These are phyloP conservation scores for Fragaria nilgerrensis DNA, from an alignment of 306 rosid genomes.

Conservation along the genomic window DNA sequence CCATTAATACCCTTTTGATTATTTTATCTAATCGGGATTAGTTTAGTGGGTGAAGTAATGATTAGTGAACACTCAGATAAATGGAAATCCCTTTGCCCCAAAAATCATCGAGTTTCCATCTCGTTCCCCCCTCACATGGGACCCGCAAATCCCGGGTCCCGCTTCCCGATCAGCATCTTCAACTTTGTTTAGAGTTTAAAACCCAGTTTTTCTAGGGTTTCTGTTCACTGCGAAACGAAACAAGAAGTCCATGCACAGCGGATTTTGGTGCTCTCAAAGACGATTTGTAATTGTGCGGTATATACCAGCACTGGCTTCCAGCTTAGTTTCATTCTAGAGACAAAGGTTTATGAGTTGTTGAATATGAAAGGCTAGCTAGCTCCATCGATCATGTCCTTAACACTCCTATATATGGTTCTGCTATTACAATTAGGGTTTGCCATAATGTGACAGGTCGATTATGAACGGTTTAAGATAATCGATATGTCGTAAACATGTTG, in stretches of 20 bases:
- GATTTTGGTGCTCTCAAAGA: not conserved
- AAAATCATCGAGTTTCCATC: slow-evolving; percentile 53
- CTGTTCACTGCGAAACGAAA: not conserved
- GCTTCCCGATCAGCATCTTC: slow-evolving; percentile 7
- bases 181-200: not conserved
- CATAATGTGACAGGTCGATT: not conserved
- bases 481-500: not conserved
- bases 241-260: not conserved
- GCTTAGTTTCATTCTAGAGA: not conserved
- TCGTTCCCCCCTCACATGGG: slow-evolving; percentile 53
- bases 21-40: slow-evolving; percentile 11
- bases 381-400: not conserved
- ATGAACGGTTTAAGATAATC: not conserved
- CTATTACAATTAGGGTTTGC: not conserved
- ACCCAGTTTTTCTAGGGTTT: not conserved
- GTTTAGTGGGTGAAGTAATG: slow-evolving; percentile 67
- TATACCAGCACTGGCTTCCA: not conserved
- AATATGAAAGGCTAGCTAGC: not conserved
- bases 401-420: not conserved
- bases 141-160: slow-evolving; percentile 31
- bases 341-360: not conserved
- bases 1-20: not conserved
- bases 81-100: slow-evolving; percentile 23
- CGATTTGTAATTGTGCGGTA: not conserved
- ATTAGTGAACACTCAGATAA: slow-evolving; percentile 36